phyloP scores from a whole-genome alignment of 805 yeast genomes.

The Candida sonorensis region DNA sequence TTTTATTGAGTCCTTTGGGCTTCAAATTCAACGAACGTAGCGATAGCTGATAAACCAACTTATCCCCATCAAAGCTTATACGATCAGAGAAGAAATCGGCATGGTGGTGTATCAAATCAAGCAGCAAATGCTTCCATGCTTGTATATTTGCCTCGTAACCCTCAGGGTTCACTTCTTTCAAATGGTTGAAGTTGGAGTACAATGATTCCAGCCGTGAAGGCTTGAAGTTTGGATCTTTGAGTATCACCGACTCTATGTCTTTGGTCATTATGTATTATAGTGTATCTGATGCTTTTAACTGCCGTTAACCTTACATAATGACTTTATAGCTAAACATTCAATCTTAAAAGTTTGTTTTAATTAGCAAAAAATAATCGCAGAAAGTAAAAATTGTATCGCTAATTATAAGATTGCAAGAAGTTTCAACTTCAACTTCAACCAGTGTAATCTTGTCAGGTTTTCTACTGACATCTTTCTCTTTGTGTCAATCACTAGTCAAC shows the following conservation, averaged over 20 bases:
- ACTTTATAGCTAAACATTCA: too few relatives aligned
- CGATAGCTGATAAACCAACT: slow-evolving; percentile 8
- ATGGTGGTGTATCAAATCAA: slow-evolving; percentile 16
- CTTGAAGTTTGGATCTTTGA: slow-evolving; percentile 29
- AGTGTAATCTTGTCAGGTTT: too few relatives aligned
- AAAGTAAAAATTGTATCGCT: too few relatives aligned
- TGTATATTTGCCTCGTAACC: slow-evolving; percentile 43
- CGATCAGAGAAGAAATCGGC: slow-evolving; percentile 21
- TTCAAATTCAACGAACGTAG: slow-evolving; percentile 9
- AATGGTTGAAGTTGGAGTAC: slow-evolving; percentile 39
- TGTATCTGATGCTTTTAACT: not conserved
- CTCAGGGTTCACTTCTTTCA: slow-evolving; percentile 36
- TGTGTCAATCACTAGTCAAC: too few relatives aligned
- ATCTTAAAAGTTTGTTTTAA: too few relatives aligned
- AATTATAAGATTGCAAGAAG: too few relatives aligned
- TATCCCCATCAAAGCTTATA: slow-evolving; percentile 17
- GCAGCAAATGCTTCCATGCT: slow-evolving; percentile 38
- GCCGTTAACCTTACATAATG: too few relatives aligned
- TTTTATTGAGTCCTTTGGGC: slow-evolving; percentile 22
- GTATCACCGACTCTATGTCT: slow-evolving; percentile 8
- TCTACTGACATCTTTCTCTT: too few relatives aligned
- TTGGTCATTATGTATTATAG: slow-evolving; percentile 1
- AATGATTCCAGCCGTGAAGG: slow-evolving; percentile 37
- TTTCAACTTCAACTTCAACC: too few relatives aligned
- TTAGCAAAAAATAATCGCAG: too few relatives aligned